These are phyloP conservation scores for Colletotrichum sp. DNA, from an alignment of 2,329 filamentous ascomycete genomes.

Conservation along the genomic window DNA sequence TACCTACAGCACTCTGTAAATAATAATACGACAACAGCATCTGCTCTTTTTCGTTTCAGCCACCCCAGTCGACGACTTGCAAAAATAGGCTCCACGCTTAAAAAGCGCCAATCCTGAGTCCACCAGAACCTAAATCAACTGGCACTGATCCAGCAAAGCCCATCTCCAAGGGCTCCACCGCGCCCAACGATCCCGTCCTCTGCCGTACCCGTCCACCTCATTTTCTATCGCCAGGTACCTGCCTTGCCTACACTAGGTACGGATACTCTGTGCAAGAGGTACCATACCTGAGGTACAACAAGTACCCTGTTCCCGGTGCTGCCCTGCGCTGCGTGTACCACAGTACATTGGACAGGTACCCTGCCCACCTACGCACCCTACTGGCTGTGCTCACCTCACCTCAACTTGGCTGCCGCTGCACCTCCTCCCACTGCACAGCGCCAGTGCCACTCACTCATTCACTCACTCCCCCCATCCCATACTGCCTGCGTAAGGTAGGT, in stretches of 20 bases:
- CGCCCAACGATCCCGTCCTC: constrained; percentile 21
- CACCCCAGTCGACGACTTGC: constrained; percentile 21
- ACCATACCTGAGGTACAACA: not conserved
- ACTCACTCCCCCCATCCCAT: not conserved
- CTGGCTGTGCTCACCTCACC: constrained; percentile 5
- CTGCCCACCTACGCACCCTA: not conserved
- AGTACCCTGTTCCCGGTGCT: not conserved
- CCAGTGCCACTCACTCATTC: not conserved
- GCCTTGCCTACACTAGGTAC: not conserved
- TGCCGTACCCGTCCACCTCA: not conserved
- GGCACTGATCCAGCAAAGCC: constrained; percentile 20
- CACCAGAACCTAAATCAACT: constrained; percentile 23
- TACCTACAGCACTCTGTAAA: not conserved
- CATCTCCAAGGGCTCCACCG: constrained; percentile 20
- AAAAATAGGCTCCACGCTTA: constrained; percentile 23
- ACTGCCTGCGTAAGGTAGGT: not conserved
- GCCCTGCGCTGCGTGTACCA: not conserved
- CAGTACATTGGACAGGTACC: not conserved
- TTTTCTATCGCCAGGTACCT: not conserved
- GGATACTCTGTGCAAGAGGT: not conserved
- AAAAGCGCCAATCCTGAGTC: constrained; percentile 22
- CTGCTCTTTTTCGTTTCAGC: constrained; percentile 18
- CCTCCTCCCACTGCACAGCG: not conserved
- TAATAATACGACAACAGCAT: not conserved
- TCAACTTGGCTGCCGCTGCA: not conserved